A percentile compares a stretch with the other conserved stretches of the same genome.
Evolutionary conservation across 306 rosid genomes (phyloP).

Genomic region (Lagenaria siceraria): DNA sequence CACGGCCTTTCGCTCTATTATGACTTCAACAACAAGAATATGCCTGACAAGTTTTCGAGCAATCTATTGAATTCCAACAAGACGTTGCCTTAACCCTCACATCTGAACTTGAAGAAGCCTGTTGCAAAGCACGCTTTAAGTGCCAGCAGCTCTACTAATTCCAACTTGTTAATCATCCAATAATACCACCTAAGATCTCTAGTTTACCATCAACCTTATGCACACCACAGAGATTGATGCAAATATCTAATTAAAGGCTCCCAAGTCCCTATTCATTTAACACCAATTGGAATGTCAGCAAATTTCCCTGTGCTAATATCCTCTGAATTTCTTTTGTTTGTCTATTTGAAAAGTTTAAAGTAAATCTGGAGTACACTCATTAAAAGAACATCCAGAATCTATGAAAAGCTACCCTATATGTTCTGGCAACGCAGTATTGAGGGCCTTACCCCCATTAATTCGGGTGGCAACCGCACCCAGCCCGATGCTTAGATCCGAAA

Average conservation of each 20-base stretch:
- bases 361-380: neutral
- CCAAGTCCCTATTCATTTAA: neutral
- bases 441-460: neutral
- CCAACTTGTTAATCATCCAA: neutral
- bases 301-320: neutral
- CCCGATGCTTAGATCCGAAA: neutral
- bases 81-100: neutral
- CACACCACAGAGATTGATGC: neutral
- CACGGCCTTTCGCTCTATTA: neutral
- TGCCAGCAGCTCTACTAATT: neutral
- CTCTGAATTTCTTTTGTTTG: neutral
- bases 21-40: neutral
- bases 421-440: neutral
- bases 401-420: neutral
- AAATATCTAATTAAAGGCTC: neutral
- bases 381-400: neutral
- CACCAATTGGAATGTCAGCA: neutral
- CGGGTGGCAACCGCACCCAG: neutral
- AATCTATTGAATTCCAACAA: neutral
- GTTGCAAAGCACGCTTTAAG: neutral
- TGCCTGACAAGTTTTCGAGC: neutral
- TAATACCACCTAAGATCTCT: neutral
- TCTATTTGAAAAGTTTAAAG: neutral
- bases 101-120: neutral
- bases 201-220: neutral